These are phyloP conservation scores for Truncatella angustata DNA, from an alignment of 2,329 filamentous ascomycete genomes.

Conservation along the genomic window DNA sequence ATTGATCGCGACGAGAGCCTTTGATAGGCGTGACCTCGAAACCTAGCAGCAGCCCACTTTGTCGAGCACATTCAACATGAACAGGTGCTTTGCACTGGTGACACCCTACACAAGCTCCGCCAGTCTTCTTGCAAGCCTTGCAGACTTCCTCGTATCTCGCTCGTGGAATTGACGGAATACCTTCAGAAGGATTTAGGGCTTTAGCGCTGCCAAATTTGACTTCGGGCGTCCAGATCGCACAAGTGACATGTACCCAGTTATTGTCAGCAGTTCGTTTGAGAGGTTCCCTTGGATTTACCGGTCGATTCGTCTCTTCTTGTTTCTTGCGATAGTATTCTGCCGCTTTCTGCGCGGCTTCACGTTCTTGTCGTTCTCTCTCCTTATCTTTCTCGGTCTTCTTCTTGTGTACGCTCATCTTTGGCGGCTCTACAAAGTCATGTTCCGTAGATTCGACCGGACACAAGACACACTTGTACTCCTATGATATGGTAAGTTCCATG, in stretches of 20 bases:
- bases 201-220: constrained; percentile 87
- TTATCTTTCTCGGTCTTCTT: constrained; percentile 93
- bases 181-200: constrained; percentile 82
- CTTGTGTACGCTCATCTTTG: constrained; percentile 67
- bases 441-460: constrained; percentile 82
- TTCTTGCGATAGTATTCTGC: constrained; percentile 79
- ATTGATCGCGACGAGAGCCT: constrained; percentile 77
- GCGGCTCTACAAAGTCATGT: constrained; percentile 79
- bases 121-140: constrained; percentile 74
- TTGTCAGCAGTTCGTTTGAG: constrained; percentile 93
- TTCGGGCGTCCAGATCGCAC: constrained; percentile 88
- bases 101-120: constrained; percentile 81
- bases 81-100: constrained; percentile 69
- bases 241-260: constrained; percentile 97
- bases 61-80: constrained; percentile 88
- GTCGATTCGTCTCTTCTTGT: constrained; percentile 82
- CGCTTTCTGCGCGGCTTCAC: constrained; percentile 75
- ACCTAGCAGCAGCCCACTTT: constrained; percentile 77
- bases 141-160: constrained; percentile 74
- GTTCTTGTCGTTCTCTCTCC: constrained; percentile 83
- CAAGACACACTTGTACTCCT: constrained; percentile 89
- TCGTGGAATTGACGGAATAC: constrained; percentile 77
- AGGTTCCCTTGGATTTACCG: constrained; percentile 80
- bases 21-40: constrained; percentile 92
- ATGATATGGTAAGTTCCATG: constrained; percentile 17